These are phyloP conservation scores for Cercospora zeae-maydis DNA, from an alignment of 2,329 filamentous ascomycete species.

Conservation along the genomic window DNA sequence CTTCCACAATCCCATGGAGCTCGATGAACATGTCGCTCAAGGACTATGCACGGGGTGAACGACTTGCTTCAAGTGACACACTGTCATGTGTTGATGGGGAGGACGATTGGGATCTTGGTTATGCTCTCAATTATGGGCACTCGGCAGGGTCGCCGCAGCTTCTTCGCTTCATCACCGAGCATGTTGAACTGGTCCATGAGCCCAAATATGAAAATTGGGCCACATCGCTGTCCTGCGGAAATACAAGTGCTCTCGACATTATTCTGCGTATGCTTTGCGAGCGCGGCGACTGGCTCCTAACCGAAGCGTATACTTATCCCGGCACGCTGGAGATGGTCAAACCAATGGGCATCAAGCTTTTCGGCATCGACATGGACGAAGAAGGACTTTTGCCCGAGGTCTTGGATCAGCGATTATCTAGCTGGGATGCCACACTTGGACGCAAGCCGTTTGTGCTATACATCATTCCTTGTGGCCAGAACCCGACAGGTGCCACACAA, in stretches of 20 bases:
- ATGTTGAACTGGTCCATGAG: constrained; percentile 31
- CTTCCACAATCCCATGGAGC: constrained; percentile 18
- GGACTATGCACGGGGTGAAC: neutral
- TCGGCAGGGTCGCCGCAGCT: constrained; percentile 29
- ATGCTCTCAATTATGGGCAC: constrained; percentile 31
- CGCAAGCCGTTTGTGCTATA: constrained; percentile 32
- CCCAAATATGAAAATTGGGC: constrained; percentile 36
- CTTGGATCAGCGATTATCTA: constrained; percentile 25
- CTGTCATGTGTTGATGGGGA: constrained; percentile 17
- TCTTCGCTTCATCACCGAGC: constrained; percentile 31
- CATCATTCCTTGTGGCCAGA: constrained; percentile 35
- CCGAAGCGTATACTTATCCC: constrained; percentile 32
- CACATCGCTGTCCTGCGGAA: constrained; percentile 31
- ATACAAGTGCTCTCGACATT: constrained; percentile 34
- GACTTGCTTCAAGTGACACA: neutral
- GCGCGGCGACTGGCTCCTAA: constrained; percentile 27
- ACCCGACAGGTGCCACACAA: constrained; percentile 33
- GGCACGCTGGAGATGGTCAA: constrained; percentile 28
- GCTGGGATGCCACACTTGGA: constrained; percentile 28
- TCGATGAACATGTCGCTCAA: constrained; percentile 11
- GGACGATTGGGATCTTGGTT: constrained; percentile 24
- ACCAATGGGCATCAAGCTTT: constrained; percentile 28
- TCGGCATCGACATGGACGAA: constrained; percentile 33
- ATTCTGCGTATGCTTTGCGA: constrained; percentile 32
- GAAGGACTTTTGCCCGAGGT: constrained; percentile 29